Evolutionary conservation across 805 yeast genomes (phyloP).

Genomic region (Suhomyces sp.): DNA sequence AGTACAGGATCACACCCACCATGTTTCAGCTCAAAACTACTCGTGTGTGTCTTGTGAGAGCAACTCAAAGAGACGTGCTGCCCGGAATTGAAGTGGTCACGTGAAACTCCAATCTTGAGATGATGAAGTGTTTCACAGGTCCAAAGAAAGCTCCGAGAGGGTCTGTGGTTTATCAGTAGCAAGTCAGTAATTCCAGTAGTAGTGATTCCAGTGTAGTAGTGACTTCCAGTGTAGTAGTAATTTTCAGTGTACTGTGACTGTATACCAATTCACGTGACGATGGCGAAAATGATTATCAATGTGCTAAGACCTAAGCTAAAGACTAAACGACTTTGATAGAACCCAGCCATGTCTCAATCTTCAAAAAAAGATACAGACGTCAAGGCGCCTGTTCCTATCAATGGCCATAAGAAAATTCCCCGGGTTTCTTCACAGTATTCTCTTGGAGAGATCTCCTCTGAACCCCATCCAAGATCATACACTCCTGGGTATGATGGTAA

Average conservation of each 20-base stretch:
- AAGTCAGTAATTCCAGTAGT: no score
- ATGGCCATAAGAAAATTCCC: conserved; percentile 4
- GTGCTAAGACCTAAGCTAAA: neutral
- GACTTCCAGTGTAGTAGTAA: no score
- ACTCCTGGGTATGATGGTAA: conserved; percentile 28
- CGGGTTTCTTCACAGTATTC: conserved; percentile 5
- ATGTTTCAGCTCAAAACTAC: neutral
- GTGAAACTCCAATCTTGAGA: no score
- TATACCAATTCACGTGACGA: no score
- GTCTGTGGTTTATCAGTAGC: no score
- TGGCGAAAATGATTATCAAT: no score
- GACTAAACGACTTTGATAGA: neutral
- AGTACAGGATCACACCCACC: neutral
- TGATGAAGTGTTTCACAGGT: no score
- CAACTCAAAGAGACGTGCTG: neutral
- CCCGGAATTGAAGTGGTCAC: neutral
- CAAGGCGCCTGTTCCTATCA: conserved; percentile 21
- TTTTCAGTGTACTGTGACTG: no score
- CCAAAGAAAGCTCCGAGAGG: no score
- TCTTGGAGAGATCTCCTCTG: neutral
- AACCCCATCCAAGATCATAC: conserved; percentile 18
- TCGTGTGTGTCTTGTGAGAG: neutral
- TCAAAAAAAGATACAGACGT: conserved; percentile 1
- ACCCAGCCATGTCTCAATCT: neutral
- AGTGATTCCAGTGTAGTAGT: no score